Evolutionary conservation across 1,284 basidiomycete genomes (phyloP), one percentile per base, ranked within the genome.

Genomic region (Xanthoconium separans): DNA sequence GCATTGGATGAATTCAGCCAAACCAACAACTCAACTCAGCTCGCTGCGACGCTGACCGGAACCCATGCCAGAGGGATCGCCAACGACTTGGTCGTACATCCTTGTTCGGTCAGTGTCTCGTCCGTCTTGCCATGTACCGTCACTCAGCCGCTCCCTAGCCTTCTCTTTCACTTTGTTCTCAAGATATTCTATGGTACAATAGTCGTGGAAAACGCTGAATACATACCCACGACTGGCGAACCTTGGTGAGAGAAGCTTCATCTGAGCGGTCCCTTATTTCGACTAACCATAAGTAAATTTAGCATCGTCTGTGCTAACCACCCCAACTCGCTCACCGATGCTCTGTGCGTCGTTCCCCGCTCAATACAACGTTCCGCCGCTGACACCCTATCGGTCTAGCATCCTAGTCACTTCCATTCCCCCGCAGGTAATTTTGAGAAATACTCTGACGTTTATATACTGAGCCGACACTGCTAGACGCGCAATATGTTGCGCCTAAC

Each of bases 181-280:
- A 89, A 89, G 67, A 89, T 93, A 58, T 93, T 93, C 73, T 93
- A 93, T 69, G 89, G 90, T 2, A 83, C 86, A 11, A 91, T 94
- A 53, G 89, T 93, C n/a, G 80, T 94, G 18, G 91, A 94, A 69
- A 89, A 90, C 64, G 75, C 76, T 2, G 75, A 89, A 44, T 71
- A 83, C 44, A 84, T 93, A 50, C 89, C 90, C 22, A 69, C 75
- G 58, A 83, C 80, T 24, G 91, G 91, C 4, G 73, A 77, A 51
- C 87, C 91, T 60, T 91, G 89, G 88, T 90, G 61, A 61, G 77
- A 63, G 24, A 8, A 39, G n/a, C 7, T 27, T 9, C 18, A 31
- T 74, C 77, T 27, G 6, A 4, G 11, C n/a, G 2, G 11, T 12
- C 3, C 18, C 18, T 11, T 6, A 9, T 11, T 40, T 22, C 2